Evolutionary conservation across 2,329 filamentous ascomycete genomes (phyloP), one percentile per base, ranked within the genome.

Genomic region (Falciphora oryzae): DNA sequence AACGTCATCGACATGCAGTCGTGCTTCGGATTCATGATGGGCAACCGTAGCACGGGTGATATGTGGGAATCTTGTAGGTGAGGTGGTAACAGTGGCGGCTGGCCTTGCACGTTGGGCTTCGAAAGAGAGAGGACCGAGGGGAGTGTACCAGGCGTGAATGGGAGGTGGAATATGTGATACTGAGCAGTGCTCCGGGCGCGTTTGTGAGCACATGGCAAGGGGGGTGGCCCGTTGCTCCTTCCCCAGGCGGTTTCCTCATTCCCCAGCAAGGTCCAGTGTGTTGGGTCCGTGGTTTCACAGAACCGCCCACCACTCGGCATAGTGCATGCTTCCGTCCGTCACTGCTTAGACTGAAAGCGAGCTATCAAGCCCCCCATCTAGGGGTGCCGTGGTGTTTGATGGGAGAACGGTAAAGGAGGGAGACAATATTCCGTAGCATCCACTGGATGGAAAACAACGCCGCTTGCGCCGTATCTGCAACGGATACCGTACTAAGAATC

Each of bases 1-100:
- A 53, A 76, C 72, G 57, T 16, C 16, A 25, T 28, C 25, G 57
- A 8, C 25, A 28, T 2, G 25, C 57, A 28, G 57, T 58, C 28
- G 57, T 58, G 57, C 27, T 58, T 58, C 13, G 25, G 57, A 58
- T 58, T 58, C 57, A 58, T 58, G 57, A 29, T 28, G 25, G 57
- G 57, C 57, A 58, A 31, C 10, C 27, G 44, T n/a, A n/a, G 44
- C 2, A 53, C 3, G 44, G 22, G 44, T 4, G 18, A n/a, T 13
- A n/a, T 53, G 6, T 53, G 44, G 18, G 44, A n/a, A 6, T n/a
- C 3, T 22, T n/a, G 44, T 50, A 5, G 38, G 16, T 7, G 38
- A 44, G 18, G 32, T 13, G 32, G 11, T 8, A 7, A 50, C 44
- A 14, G 44, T 7, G 5, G 44, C 35, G 13, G 35, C 14, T 38